Base-by-base conservation (phyloP, 2,329 filamentous ascomycete species). In the Ilyonectria mors-panacis region DNA sequence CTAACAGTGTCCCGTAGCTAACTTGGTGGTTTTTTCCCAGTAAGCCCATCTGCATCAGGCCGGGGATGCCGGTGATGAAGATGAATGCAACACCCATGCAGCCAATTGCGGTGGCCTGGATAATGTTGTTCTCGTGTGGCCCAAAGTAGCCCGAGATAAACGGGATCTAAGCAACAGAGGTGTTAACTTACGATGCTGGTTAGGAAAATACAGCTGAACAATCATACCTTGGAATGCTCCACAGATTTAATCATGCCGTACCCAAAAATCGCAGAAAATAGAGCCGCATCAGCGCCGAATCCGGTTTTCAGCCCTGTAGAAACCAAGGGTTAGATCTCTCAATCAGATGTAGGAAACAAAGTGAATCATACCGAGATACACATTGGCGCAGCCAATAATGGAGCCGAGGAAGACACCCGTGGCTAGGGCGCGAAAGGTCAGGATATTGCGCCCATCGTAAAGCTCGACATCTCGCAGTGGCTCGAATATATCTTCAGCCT, bases 51-150 rank as follows among this genome's bases (percentile, higher is more conserved):
- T 39, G 37, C 12, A 17, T 17, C 37, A 39, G 12, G 4, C 12
- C 37, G 13, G 37, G 37, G 4, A 39, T 17, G 37, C 12, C 37
- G 13, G 13, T 17, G 37, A 54, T 19, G 50, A 35, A 54, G 4
- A 54, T 35, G 26, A 54, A 54, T 9, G 12, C 50, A 2, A 54
- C 15, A 4, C 50, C 50, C 10, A 54, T 35, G 50, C 50, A 54
- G 2, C 50, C 50, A n/a, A 35, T 8, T 2, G 50, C 50, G 5
- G 26, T 35, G n/a, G 50, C 50, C 26, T 54, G 50, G 26, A 54
- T 9, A 19, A 54, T 54, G 50, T 54, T 54, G 50, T 54, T 54
- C 33, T 54, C 50, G 10, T 54, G 50, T 9, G 50, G 50, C 9
- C 50, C 50, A 33, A 54, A 54, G n/a, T 54, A 35, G 12, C n/a